Percentiles rank a stretch among this genome's conserved stretches.
phyloP scores from a whole-genome alignment of 805 yeast genomes.

The Candida nitratophila region DNA sequence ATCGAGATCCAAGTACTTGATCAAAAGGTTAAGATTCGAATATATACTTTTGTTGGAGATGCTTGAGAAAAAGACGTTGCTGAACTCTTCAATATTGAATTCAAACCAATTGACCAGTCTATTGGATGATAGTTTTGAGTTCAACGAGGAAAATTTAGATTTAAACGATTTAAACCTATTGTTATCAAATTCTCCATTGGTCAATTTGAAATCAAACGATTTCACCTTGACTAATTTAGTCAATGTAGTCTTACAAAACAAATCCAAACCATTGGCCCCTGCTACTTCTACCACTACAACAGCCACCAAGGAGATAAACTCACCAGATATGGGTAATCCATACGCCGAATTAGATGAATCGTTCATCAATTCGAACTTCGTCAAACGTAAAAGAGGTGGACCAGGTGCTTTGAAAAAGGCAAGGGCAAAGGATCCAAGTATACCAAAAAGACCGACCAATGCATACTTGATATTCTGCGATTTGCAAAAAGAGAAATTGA shows the following conservation, averaged over 20 bases:
- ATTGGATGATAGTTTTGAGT: neutral
- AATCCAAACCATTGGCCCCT: neutral
- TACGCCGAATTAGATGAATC: neutral
- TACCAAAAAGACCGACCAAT: conserved; percentile 86
- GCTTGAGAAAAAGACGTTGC: conserved; percentile 50
- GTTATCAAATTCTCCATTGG: neutral
- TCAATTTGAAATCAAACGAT: neutral
- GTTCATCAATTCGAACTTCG: neutral
- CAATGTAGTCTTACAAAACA: neutral
- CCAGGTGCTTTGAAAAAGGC: conserved; percentile 19
- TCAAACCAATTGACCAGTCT: neutral
- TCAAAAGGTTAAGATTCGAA: conserved; percentile 76
- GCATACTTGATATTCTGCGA: conserved; percentile 88
- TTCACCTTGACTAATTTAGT: neutral
- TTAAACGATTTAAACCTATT: neutral
- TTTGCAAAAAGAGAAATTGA: conserved; percentile 67
- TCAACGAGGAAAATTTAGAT: neutral
- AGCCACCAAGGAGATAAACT: too few species aligned
- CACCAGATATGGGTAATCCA: too few species aligned
- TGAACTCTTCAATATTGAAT: neutral
- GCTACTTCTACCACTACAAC: neutral
- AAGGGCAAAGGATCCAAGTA: conserved; percentile 65
- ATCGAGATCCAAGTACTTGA: conserved; percentile 65
- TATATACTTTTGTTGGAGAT: conserved; percentile 74
- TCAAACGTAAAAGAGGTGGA: conserved; percentile 25